Conservation (phyloP, 441 rosid genomes). For the Populus tomentosa region DNA sequence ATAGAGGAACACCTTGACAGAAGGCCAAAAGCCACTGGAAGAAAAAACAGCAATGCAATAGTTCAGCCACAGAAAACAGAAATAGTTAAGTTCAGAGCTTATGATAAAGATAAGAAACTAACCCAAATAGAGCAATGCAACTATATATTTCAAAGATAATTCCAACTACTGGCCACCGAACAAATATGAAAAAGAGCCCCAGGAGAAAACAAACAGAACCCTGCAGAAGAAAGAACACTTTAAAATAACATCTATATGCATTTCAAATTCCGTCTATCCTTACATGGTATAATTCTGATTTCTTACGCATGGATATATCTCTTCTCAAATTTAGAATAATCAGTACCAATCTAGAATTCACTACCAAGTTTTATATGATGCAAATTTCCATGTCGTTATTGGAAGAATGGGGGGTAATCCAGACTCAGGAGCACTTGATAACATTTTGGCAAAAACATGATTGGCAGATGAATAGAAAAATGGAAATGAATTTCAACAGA, state of each 20-base stretch:
- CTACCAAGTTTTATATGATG: too few relatives aligned
- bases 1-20: conserved; percentile 55
- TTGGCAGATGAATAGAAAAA: too few relatives aligned
- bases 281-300: too few relatives aligned
- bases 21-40: conserved; percentile 80
- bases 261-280: background rate
- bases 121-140: conserved; percentile 78
- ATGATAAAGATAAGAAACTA: conserved; percentile 26
- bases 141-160: conserved; percentile 74
- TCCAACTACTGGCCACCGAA: conserved; percentile 87
- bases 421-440: too few relatives aligned
- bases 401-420: too few relatives aligned
- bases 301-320: background rate
- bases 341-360: too few relatives aligned
- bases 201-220: conserved; percentile 66
- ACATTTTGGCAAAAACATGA: too few relatives aligned
- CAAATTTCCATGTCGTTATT: too few relatives aligned
- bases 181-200: conserved; percentile 81
- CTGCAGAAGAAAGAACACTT: conserved; percentile 35
- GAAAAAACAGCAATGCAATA: conserved; percentile 22
- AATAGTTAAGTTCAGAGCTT: background rate
- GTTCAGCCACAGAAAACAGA: conserved; percentile 6
- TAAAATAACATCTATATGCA: background rate
- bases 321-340: too few relatives aligned
- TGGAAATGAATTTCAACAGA: too few relatives aligned